These are phyloP conservation scores for Chrysanthemum makinoi DNA, from an alignment of 129 eudicot genomes.

Conservation along the genomic window DNA sequence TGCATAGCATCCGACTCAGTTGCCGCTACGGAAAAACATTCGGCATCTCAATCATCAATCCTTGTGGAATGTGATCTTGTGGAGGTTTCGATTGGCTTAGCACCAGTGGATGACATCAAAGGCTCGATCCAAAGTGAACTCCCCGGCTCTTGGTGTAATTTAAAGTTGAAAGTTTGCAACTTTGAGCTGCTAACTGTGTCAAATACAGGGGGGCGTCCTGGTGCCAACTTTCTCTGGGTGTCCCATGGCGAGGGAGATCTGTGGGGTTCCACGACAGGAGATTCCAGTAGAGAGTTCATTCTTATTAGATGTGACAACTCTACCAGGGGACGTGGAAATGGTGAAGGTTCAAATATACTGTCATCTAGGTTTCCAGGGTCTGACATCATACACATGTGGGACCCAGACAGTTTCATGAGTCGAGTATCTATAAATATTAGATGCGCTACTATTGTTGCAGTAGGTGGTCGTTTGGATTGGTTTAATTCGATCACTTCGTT, in stretches of 20 bases:
- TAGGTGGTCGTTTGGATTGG: slow-evolving; percentile 97
- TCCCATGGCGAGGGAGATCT: slow-evolving; percentile 69
- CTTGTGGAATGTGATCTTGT: slow-evolving; percentile 64
- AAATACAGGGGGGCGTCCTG: slow-evolving; percentile 57
- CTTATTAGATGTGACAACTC: slow-evolving; percentile 69
- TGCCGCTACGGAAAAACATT: slow-evolving; percentile 10
- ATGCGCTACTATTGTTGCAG: slow-evolving; percentile 73
- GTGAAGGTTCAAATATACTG: slow-evolving; percentile 80
- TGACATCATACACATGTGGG: slow-evolving; percentile 64
- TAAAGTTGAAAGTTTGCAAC: slow-evolving; percentile 49
- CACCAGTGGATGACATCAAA: slow-evolving; percentile 36
- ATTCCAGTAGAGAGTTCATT: slow-evolving; percentile 52
- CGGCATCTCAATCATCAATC: slow-evolving; percentile 53
- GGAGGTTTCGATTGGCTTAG: slow-evolving; percentile 41
- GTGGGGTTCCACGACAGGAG: slow-evolving; percentile 65
- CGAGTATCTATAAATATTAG: slow-evolving; percentile 55
- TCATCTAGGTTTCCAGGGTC: slow-evolving; percentile 75
- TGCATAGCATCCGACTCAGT: slow-evolving; percentile 22
- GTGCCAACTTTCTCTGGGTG: slow-evolving; percentile 60
- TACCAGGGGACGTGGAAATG: slow-evolving; percentile 79
- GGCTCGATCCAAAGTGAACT: slow-evolving; percentile 70
- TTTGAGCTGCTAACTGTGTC: slow-evolving; percentile 68
- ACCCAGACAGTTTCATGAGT: slow-evolving; percentile 45
- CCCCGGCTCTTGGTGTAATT: slow-evolving; percentile 78
- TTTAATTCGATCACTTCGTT: slow-evolving; percentile 54